These are phyloP conservation scores for Barnettozyma californica DNA, from an alignment of 805 yeast species.

Conservation along the genomic window DNA sequence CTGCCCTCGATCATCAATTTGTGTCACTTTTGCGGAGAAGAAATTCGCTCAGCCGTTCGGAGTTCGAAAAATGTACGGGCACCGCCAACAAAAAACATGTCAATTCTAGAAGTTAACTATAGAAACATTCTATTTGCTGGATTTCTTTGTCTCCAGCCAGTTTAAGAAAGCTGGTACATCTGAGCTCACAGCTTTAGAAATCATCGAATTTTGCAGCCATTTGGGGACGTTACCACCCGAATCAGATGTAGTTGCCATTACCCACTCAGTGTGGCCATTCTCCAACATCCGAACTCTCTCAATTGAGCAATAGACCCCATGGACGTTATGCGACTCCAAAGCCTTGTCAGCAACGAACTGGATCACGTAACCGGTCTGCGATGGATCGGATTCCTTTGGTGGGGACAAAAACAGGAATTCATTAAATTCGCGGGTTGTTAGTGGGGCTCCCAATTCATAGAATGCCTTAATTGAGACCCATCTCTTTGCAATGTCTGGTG, in stretches of 20 bases:
- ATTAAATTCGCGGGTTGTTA: constrained; percentile 33
- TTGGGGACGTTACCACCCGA: constrained; percentile 37
- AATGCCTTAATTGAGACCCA: constrained; percentile 30
- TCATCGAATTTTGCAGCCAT: constrained; percentile 35
- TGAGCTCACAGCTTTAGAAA: constrained; percentile 33
- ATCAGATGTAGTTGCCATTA: constrained; percentile 35
- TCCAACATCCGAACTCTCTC: constrained; percentile 26
- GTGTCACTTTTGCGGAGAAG: constrained; percentile 6
- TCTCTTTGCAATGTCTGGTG: constrained; percentile 6
- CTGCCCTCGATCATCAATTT: background rate
- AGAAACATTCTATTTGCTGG: background rate
- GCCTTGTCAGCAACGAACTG: constrained; percentile 28
- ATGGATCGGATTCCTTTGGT: constrained; percentile 1
- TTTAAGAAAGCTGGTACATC: constrained; percentile 35
- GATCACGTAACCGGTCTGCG: constrained; percentile 28
- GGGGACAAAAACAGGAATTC: constrained; percentile 30
- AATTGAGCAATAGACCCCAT: constrained; percentile 32
- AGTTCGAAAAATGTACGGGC: background rate
- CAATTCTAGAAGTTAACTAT: background rate
- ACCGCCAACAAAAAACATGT: background rate
- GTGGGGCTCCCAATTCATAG: constrained; percentile 33
- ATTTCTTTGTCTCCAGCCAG: constrained; percentile 15
- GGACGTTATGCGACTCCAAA: constrained; percentile 23
- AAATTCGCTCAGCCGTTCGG: constrained; percentile 6
- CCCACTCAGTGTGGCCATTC: constrained; percentile 27